phyloP scores from a whole-genome alignment of 169 alveolate genomes.

The Amoebophrya sp. region DNA sequence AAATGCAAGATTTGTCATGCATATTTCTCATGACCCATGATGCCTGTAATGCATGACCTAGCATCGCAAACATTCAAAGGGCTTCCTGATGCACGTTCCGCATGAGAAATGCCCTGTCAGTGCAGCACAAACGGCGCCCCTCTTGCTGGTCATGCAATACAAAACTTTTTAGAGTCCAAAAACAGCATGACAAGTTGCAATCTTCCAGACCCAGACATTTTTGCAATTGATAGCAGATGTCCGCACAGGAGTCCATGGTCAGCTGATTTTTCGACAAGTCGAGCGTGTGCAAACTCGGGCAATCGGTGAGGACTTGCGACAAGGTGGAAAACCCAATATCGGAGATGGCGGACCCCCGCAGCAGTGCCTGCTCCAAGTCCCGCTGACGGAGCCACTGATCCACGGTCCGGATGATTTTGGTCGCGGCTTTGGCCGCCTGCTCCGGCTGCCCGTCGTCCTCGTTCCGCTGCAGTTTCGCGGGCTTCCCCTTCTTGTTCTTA shows the following conservation, averaged over 20 bases:
- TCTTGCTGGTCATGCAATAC: too few species aligned
- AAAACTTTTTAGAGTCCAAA: too few species aligned
- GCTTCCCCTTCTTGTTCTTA: background rate
- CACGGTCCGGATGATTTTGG: slow-evolving; percentile 40
- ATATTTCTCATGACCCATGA: too few species aligned
- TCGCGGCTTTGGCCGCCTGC: slow-evolving; percentile 28
- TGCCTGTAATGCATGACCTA: too few species aligned
- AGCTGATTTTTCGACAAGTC: slow-evolving; percentile 44
- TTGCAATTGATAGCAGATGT: too few species aligned
- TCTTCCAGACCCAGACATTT: too few species aligned
- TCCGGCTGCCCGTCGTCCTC: background rate
- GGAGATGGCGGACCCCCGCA: slow-evolving; percentile 42
- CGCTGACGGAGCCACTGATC: slow-evolving; percentile 40
- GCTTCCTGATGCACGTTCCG: background rate
- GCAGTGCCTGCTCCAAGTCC: slow-evolving; percentile 40
- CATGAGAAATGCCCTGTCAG: too few species aligned
- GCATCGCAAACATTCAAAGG: too few species aligned
- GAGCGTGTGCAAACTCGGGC: slow-evolving; percentile 45
- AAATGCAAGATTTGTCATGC: background rate
- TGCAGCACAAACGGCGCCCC: too few species aligned
- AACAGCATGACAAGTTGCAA: too few species aligned
- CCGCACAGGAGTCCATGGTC: slow-evolving; percentile 37
- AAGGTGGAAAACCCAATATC: slow-evolving; percentile 43
- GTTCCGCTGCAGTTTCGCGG: background rate
- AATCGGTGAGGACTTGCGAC: slow-evolving; percentile 39